Evolutionary conservation across 164 flowering plant genomes (phyloP).

Genomic region (Berberis vulgaris): DNA sequence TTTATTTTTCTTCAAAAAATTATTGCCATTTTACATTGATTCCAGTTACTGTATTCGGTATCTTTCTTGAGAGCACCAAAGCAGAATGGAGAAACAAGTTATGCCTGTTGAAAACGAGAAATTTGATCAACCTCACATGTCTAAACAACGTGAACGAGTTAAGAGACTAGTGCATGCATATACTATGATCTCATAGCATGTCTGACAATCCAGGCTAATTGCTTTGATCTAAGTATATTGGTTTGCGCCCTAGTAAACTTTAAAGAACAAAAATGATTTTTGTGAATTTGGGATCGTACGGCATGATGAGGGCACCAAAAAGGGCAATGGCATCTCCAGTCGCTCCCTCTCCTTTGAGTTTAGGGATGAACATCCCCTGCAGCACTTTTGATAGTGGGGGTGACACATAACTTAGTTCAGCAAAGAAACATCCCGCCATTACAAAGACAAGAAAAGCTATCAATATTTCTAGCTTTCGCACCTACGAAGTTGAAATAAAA

Average conservation of each 20-base stretch:
- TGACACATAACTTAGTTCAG: slow-evolving; percentile 71
- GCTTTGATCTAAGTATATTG: background rate
- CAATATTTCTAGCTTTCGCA: slow-evolving; percentile 73
- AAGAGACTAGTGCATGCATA: too few relatives aligned
- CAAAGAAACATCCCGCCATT: slow-evolving; percentile 89
- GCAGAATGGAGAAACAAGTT: slow-evolving; percentile 92
- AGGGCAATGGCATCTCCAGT: slow-evolving; percentile 89
- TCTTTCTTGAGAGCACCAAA: slow-evolving; percentile 78
- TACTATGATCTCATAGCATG: too few relatives aligned
- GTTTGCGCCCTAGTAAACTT: background rate
- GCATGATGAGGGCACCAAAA: slow-evolving; percentile 93
- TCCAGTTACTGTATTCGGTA: slow-evolving; percentile 56
- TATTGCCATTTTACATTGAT: slow-evolving; percentile 49
- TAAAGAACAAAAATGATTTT: background rate
- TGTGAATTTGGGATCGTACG: slow-evolving; percentile 31
- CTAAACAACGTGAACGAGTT: too few relatives aligned
- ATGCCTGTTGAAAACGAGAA: slow-evolving; percentile 42
- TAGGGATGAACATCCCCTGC: slow-evolving; percentile 90
- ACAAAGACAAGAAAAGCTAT: slow-evolving; percentile 65
- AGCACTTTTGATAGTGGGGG: slow-evolving; percentile 61
- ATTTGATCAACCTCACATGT: too few relatives aligned
- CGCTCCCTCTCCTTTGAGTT: slow-evolving; percentile 63
- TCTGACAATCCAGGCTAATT: background rate
- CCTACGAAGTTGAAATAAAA: slow-evolving; percentile 22
- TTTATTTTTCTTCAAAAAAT: background rate